Evolutionary conservation across 345 rosid genomes (phyloP).

Genomic region (Camelina sativa): DNA sequence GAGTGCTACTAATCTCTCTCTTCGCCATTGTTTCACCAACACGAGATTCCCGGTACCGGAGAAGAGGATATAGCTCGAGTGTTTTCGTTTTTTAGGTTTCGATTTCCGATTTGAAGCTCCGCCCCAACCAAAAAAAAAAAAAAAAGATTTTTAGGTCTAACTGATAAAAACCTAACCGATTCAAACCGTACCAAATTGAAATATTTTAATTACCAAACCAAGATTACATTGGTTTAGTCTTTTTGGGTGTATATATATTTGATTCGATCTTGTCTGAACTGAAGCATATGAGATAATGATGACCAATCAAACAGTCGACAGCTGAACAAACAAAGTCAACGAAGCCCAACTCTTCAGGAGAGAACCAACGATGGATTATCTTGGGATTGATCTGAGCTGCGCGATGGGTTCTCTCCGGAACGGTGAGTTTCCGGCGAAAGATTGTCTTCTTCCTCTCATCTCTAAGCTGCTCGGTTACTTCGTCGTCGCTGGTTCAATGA

Average conservation of each 20-base stretch:
- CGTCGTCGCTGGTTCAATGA: constrained; percentile 88
- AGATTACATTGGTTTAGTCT: constrained; percentile 15
- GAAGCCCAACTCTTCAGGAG: constrained; percentile 10
- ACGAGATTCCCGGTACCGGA: constrained; percentile 27
- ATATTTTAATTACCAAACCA: neutral
- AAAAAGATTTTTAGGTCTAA: constrained; percentile 4
- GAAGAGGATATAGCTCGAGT: neutral
- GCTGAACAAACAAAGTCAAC: neutral
- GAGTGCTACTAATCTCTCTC: constrained; percentile 85
- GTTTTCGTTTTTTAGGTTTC: constrained; percentile 17
- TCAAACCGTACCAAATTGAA: constrained; percentile 25
- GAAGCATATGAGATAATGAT: neutral
- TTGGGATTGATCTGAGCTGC: constrained; percentile 77
- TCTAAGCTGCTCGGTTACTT: constrained; percentile 86
- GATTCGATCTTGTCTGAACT: neutral
- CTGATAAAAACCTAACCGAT: constrained; percentile 24
- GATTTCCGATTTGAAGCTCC: constrained; percentile 27
- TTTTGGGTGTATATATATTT: neutral
- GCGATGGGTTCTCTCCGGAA: constrained; percentile 58
- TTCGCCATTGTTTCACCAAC: constrained; percentile 59
- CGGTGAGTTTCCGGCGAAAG: constrained; percentile 65
- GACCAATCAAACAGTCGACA: neutral
- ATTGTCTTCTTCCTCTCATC: constrained; percentile 82
- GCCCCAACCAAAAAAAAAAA: neutral
- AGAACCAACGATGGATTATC: constrained; percentile 49